Conservation (phyloP, 2,329 filamentous ascomycete species). For the Penicillium sp. region DNA sequence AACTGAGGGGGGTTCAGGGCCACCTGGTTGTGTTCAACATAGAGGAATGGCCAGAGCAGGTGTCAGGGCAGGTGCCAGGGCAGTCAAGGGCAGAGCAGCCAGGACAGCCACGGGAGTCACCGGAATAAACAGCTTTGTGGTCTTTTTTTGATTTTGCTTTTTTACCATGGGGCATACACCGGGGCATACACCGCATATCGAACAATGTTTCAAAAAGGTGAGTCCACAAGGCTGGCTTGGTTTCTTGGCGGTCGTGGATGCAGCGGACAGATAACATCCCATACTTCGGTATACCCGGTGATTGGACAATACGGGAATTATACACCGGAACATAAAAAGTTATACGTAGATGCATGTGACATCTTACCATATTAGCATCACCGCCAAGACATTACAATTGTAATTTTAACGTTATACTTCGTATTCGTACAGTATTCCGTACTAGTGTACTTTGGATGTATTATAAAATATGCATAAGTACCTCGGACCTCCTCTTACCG, state of each 20-base stretch:
- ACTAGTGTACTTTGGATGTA: too few relatives aligned
- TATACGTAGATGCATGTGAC: neutral
- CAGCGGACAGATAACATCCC: too few relatives aligned
- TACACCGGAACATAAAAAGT: neutral
- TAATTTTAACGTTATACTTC: too few relatives aligned
- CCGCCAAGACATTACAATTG: neutral
- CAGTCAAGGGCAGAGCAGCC: slow-evolving; percentile 2
- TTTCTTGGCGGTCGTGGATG: neutral
- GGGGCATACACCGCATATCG: neutral
- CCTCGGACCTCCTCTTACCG: neutral
- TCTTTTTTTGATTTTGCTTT: neutral
- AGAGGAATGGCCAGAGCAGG: slow-evolving; percentile 1
- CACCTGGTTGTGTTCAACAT: neutral
- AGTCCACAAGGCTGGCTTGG: neutral
- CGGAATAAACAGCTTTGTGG: neutral
- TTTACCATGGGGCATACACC: neutral
- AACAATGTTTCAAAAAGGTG: neutral
- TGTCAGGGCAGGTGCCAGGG: neutral
- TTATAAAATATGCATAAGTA: neutral
- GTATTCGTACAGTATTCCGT: too few relatives aligned
- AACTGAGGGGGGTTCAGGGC: neutral
- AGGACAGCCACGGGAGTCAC: neutral
- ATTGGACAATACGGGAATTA: too few relatives aligned
- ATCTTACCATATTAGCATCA: neutral
- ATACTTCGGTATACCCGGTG: too few relatives aligned